A percentile compares a stretch with the other conserved stretches of the same genome.
These are phyloP conservation scores for Syncephalastrum sp. DNA, from an alignment of 371 early-diverging fungal genomes.

Conservation along the genomic window DNA sequence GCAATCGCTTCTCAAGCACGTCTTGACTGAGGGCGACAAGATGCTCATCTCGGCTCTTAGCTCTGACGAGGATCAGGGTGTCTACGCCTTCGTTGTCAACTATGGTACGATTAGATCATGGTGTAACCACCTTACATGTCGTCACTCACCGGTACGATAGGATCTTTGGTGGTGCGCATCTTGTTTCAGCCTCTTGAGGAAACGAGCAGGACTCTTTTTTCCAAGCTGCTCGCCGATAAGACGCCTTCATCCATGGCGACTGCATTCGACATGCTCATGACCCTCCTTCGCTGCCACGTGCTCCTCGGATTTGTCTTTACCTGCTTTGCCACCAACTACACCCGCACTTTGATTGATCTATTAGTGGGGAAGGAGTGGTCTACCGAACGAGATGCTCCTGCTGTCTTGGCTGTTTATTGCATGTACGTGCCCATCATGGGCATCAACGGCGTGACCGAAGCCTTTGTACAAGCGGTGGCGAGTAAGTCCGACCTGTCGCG, in stretches of 20 bases:
- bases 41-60: slow-evolving; percentile 75
- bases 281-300: slow-evolving; percentile 74
- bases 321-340: slow-evolving; percentile 84
- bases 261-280: slow-evolving; percentile 56
- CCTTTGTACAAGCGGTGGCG: slow-evolving; percentile 88
- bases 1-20: slow-evolving; percentile 88
- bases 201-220: slow-evolving; percentile 80
- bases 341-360: slow-evolving; percentile 68
- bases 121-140: neutral
- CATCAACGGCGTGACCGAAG: slow-evolving; percentile 93
- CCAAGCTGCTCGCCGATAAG: slow-evolving; percentile 44
- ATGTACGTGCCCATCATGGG: slow-evolving; percentile 92
- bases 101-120: slow-evolving; percentile 60
- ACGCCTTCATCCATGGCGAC: slow-evolving; percentile 5
- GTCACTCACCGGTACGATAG: slow-evolving; percentile 29
- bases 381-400: slow-evolving; percentile 44
- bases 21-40: slow-evolving; percentile 95
- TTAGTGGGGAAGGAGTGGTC: slow-evolving; percentile 71
- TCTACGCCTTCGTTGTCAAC: slow-evolving; percentile 83
- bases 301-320: slow-evolving; percentile 80
- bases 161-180: slow-evolving; percentile 87
- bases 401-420: slow-evolving; percentile 76
- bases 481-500: slow-evolving; percentile 54
- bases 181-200: slow-evolving; percentile 95
- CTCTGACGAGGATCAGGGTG: slow-evolving; percentile 65